A percentile compares a stretch with the other conserved stretches of the same genome.
Conservation (phyloP, 2,329 filamentous ascomycete genomes). For the Penicillium sp. region DNA sequence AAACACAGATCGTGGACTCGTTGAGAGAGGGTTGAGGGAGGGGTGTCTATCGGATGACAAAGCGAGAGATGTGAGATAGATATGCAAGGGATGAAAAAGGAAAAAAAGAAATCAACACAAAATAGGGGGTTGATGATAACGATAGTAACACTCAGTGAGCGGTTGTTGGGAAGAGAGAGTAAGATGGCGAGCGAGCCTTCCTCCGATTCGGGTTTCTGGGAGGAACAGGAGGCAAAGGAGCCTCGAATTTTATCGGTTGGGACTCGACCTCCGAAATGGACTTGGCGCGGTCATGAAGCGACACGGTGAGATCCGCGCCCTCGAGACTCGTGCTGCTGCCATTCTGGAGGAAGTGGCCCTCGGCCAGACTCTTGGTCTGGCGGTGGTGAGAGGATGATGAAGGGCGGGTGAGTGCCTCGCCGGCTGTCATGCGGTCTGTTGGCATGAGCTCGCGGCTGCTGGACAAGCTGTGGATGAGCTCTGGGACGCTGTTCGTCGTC, state of each 20-base stretch:
- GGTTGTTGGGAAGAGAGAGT: conserved; percentile 45
- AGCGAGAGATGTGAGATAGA: conserved; percentile 7
- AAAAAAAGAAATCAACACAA: conserved; percentile 10
- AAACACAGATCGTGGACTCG: conserved; percentile 18
- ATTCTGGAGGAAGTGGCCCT: conserved; percentile 31
- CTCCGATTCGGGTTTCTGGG: conserved; percentile 32
- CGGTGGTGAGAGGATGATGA: conserved; percentile 34
- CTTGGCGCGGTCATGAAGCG: conserved; percentile 38
- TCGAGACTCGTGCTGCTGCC: conserved; percentile 30
- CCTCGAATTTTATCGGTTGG: conserved; percentile 22
- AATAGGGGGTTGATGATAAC: conserved; percentile 6
- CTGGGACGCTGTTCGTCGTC: conserved; percentile 47
- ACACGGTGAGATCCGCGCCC: conserved; percentile 24
- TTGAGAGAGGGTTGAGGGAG: conserved; percentile 5
- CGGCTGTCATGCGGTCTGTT: conserved; percentile 26
- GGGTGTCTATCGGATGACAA: conserved; percentile 1
- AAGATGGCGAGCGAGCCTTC: conserved; percentile 43
- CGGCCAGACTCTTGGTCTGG: conserved; percentile 41
- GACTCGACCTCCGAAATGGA: conserved; percentile 38
- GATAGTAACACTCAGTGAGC: conserved; percentile 10
- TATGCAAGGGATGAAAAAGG: conserved; percentile 17
- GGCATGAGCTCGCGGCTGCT: conserved; percentile 42
- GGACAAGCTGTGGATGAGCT: conserved; percentile 44
- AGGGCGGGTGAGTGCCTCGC: conserved; percentile 23
- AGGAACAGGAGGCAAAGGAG: conserved; percentile 26